A percentile compares a stretch with the other conserved stretches of the same genome.
Conservation (phyloP, 2,329 filamentous ascomycete genomes). For the Calonectria pseudoreteaudii region DNA sequence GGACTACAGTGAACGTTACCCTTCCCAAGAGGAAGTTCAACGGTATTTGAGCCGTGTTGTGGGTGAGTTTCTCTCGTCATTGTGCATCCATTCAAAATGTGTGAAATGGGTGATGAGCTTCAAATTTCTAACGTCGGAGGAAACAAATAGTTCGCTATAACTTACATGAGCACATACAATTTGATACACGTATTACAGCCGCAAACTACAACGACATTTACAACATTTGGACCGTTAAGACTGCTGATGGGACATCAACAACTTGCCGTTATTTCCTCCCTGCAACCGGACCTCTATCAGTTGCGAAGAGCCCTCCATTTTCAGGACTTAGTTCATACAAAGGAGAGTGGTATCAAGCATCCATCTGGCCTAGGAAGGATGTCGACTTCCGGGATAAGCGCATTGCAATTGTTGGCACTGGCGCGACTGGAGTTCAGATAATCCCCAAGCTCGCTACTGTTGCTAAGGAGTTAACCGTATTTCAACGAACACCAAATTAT, state of each 20-base stretch:
- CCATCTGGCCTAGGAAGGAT: conserved; percentile 5
- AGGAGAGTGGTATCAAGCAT: conserved; percentile 24
- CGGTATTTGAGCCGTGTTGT: conserved; percentile 20
- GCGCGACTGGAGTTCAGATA: conserved; percentile 27
- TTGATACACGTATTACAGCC: background rate
- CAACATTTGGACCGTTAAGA: conserved; percentile 14
- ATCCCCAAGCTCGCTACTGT: conserved; percentile 22
- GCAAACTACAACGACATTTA: conserved; percentile 14
- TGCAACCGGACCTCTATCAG: conserved; percentile 22
- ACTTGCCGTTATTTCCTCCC: conserved; percentile 24
- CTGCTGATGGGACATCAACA: background rate
- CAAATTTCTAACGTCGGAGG: background rate
- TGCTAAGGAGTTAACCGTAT: conserved; percentile 21
- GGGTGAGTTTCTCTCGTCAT: conserved; percentile 3
- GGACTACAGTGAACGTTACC: conserved; percentile 19
- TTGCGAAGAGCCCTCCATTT: conserved; percentile 20
- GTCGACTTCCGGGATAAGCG: conserved; percentile 23
- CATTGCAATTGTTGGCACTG: conserved; percentile 24
- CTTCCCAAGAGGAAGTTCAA: conserved; percentile 21
- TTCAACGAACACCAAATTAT: conserved; percentile 25
- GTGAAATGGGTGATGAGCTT: background rate
- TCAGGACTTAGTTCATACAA: conserved; percentile 1
- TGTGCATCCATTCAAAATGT: too few species aligned
- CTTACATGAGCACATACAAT: conserved; percentile 12
- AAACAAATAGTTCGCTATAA: conserved; percentile 5